Base-by-base conservation (phyloP, 2,329 filamentous ascomycete genomes). In the Madurella fahalii region DNA sequence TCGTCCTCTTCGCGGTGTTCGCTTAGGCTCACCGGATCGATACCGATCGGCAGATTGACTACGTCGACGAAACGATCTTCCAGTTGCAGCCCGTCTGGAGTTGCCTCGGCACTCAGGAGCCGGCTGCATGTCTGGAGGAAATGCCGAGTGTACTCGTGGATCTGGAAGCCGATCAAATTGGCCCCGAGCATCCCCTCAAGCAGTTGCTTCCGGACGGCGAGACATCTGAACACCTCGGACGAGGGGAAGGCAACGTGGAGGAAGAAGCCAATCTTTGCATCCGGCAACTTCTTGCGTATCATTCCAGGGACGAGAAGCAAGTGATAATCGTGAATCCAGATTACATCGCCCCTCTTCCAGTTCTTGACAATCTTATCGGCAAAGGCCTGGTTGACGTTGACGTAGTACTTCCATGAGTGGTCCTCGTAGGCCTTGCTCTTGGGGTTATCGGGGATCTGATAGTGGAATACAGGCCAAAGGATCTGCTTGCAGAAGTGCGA, bases 371-470 rank as follows among this genome's bases (percentile, higher is more conserved):
- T 91, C 68, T 86, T 87, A 68, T 96, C 89, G 32, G 93, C 93
- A 72, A 97, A 96, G 2, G 87, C 90, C 70, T 94, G 87, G 73
- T 96, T 96, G 67, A 96, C 81, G 51, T 89, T 90, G 67, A 91
- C 87, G 65, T 97, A 97, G 75, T 90, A 95, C 63, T 91, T 82
- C 90, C 92, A 97, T 0, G 92, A 96, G 71, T 97, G 92, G 64
- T 97, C 93, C 70, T 95, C 88, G 69, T 96, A 97, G 0, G 93
- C 93, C 71, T 97, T 97, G 82, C 91, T 96, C 78, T 96, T 96
- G 25, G 93, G 93, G 68, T 95, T 95, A 68, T 97, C 94, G 0
- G 93, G 94, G 56, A 97, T 95, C 71, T 96, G 92, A 70, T 97
- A 97, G 72, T 97, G 92, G 71, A 97, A 95, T 57, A 96, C 92